Evolutionary conservation across 164 flowering plant species (phyloP).

Genomic region (Annona cherimola): DNA sequence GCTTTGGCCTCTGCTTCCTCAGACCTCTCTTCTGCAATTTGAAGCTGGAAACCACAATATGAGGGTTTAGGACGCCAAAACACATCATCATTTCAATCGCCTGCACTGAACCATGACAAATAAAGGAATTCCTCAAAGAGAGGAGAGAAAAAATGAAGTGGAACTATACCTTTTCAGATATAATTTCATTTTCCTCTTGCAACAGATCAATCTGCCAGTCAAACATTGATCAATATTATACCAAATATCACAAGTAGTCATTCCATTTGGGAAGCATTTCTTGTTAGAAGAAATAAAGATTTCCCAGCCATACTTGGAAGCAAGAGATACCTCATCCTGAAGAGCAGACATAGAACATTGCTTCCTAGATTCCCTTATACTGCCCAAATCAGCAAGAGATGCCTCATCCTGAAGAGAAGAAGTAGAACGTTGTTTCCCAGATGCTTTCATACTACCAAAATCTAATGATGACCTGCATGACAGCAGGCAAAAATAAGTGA

Average conservation of each 20-base stretch:
- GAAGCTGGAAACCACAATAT: slow-evolving; percentile 56
- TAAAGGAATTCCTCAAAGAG: neutral
- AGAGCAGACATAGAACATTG: slow-evolving; percentile 51
- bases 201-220: slow-evolving; percentile 80
- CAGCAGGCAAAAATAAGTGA: neutral
- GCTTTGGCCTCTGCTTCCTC: slow-evolving; percentile 84
- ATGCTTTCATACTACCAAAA: too few relatives aligned
- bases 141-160: neutral
- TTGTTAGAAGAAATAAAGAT: neutral
- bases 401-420: slow-evolving; percentile 89
- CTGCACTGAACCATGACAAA: neutral
- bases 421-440: slow-evolving; percentile 34
- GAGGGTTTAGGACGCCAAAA: slow-evolving; percentile 10
- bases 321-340: slow-evolving; percentile 71
- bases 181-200: slow-evolving; percentile 82
- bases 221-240: slow-evolving; percentile 8
- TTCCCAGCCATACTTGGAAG: neutral
- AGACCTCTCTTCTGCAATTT: slow-evolving; percentile 69
- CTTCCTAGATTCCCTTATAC: slow-evolving; percentile 32
- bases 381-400: slow-evolving; percentile 46
- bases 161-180: slow-evolving; percentile 66
- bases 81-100: neutral
- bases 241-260: neutral
- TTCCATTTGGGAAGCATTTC: neutral
- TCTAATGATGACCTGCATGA: slow-evolving; percentile 44